Evolutionary conservation across 352 stramenopile species (phyloP), one percentile per base, ranked within the genome.

Genomic region (Salisapilia sapeloensis): DNA sequence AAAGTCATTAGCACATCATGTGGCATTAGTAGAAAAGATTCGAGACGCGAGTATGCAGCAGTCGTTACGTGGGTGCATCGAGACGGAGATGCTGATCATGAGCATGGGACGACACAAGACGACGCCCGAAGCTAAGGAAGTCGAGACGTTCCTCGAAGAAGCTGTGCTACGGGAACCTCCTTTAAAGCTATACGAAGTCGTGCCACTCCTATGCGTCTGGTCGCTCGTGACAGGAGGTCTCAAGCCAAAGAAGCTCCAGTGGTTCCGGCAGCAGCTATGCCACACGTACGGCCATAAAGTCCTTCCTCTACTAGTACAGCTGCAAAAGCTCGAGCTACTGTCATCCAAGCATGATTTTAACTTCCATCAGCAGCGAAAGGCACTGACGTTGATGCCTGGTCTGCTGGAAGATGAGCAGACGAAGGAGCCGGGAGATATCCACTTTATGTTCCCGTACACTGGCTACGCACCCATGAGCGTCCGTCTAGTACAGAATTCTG

Each of bases 371-470:
- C 46, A 41, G 2, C 35, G 46, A 4, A 36, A 37, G 8, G 46
- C 48, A 17, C 40, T 54, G 4, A 38, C 38, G 15, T 33, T 57
- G 10, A 44, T 51, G 35, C 41, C 45, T 22, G 56, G 47, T 16
- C 44, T 40, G 2, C 35, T 66, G 26, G 54, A 75, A n/a, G 62
- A 71, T 6, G 53, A 77, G 12, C 62, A 75, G 23, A 66, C 58
- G 6, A 43, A 44, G 33, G 25, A 45, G 18, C 58, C 65, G 3
- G 47, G 27, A 2, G 69, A 92, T 28, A 87, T 92, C 32, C 53
- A 79, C 35, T 87, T 84, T 22, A 84, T 92, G 69, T 87, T 87
- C 29, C 63, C 72, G 1, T 86, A 80, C 44, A 86, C 65, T 5
- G 72, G 76, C 2, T 89, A 89, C 32, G 76, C 76, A 4, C 71